Evolutionary conservation across 2,329 filamentous ascomycete species (phyloP).

Genomic region (Dryadomyces quercivorus): DNA sequence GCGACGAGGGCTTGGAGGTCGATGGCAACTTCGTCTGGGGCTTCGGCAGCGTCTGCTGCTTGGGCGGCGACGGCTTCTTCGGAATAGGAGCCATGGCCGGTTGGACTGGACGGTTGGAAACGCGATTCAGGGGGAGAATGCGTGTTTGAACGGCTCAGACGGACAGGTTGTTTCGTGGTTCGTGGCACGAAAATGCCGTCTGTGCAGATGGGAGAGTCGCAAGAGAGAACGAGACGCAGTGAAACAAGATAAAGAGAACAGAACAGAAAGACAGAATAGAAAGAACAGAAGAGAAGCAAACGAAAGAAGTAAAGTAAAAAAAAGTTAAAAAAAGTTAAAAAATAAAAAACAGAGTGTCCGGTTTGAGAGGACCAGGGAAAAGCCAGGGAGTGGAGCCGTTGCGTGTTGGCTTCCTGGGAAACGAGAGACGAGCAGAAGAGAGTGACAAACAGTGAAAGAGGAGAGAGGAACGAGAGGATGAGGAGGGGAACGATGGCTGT

Average conservation of each 20-base stretch:
- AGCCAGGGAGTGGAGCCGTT: background rate
- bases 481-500: background rate
- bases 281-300: background rate
- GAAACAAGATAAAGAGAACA: background rate
- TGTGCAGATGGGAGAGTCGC: too few relatives aligned
- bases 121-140: too few relatives aligned
- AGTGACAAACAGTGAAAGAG: background rate
- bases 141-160: too few relatives aligned
- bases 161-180: too few relatives aligned
- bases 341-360: background rate
- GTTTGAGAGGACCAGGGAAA: background rate
- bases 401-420: background rate
- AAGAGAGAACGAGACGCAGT: too few relatives aligned
- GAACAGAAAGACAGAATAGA: background rate
- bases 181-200: too few relatives aligned
- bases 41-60: background rate
- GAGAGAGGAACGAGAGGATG: background rate
- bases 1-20: background rate
- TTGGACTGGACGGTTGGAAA: too few relatives aligned
- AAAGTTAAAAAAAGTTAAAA: background rate
- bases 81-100: background rate
- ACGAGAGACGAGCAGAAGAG: background rate
- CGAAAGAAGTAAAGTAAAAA: background rate
- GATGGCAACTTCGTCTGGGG: background rate
- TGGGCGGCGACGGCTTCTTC: background rate